These are phyloP conservation scores for Physaria fendleri DNA, from an alignment of 345 rosid species.

Conservation along the genomic window DNA sequence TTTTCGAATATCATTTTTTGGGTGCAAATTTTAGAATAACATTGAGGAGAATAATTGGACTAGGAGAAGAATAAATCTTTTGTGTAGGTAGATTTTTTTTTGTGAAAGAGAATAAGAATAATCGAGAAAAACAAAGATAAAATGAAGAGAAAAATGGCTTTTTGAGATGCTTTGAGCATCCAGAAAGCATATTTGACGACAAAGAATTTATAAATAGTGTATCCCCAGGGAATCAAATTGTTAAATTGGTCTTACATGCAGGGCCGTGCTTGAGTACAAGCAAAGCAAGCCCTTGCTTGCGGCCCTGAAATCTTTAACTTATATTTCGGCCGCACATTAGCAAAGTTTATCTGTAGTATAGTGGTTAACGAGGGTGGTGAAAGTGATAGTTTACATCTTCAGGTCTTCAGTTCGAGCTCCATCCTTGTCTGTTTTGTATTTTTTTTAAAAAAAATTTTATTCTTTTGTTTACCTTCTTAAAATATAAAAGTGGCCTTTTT, in stretches of 20 bases:
- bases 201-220: slow-evolving; percentile 8
- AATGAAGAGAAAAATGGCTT: slow-evolving; percentile 9
- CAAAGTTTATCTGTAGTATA: too few relatives aligned
- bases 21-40: slow-evolving; percentile 11
- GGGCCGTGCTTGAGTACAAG: background rate
- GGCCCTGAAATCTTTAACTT: background rate
- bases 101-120: slow-evolving; percentile 25
- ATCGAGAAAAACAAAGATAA: slow-evolving; percentile 1
- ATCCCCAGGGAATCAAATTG: slow-evolving; percentile 15
- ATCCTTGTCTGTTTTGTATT: too few relatives aligned
- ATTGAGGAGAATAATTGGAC: slow-evolving; percentile 14
- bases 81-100: slow-evolving; percentile 4
- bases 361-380: too few relatives aligned
- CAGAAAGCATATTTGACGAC: slow-evolving; percentile 19
- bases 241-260: slow-evolving; percentile 8
- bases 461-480: too few relatives aligned
- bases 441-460: too few relatives aligned
- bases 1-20: slow-evolving; percentile 7
- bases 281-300: background rate
- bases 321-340: background rate
- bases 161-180: slow-evolving; percentile 9
- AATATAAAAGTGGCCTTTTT: too few relatives aligned
- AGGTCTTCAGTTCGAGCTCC: too few relatives aligned
- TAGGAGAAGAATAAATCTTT: slow-evolving; percentile 23
- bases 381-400: too few relatives aligned